These are phyloP conservation scores for Zelonia costaricensis DNA, from an alignment of 208 protist species.

Conservation along the genomic window DNA sequence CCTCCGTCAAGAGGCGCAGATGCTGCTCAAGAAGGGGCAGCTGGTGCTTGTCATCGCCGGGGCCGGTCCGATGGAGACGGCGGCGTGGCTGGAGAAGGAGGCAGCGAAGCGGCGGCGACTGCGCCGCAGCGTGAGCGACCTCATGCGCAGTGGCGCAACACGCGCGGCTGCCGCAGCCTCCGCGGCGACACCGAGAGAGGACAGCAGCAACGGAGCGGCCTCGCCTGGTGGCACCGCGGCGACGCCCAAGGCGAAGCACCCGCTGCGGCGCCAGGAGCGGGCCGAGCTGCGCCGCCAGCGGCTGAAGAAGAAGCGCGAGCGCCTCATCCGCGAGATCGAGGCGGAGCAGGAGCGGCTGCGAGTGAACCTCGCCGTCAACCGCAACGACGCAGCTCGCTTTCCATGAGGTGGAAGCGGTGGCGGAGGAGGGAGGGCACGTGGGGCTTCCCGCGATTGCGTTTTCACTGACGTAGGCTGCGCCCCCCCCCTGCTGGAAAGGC, in stretches of 20 bases:
- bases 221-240: background rate
- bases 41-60: constrained; percentile 82
- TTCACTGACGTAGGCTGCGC: too few species aligned
- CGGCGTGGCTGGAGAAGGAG: constrained; percentile 57
- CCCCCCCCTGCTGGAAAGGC: too few species aligned
- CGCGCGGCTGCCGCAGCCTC: background rate
- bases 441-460: too few species aligned
- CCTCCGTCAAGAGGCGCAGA: constrained; percentile 60
- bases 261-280: constrained; percentile 3
- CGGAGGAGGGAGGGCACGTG: background rate
- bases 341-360: constrained; percentile 76
- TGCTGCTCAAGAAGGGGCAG: constrained; percentile 79
- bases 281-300: constrained; percentile 20
- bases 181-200: background rate
- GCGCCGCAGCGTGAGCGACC: constrained; percentile 39
- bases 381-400: constrained; percentile 36
- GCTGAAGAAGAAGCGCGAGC: constrained; percentile 32
- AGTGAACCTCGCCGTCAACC: constrained; percentile 57
- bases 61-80: constrained; percentile 59
- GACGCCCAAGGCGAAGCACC: background rate
- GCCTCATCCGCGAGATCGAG: constrained; percentile 70
- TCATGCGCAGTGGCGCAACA: constrained; percentile 22
- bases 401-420: background rate
- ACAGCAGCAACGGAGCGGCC: background rate
- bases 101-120: constrained; percentile 56